These are phyloP conservation scores for Kwoniella shandongensis DNA, from an alignment of 768 basidiomycete genomes.

Conservation along the genomic window DNA sequence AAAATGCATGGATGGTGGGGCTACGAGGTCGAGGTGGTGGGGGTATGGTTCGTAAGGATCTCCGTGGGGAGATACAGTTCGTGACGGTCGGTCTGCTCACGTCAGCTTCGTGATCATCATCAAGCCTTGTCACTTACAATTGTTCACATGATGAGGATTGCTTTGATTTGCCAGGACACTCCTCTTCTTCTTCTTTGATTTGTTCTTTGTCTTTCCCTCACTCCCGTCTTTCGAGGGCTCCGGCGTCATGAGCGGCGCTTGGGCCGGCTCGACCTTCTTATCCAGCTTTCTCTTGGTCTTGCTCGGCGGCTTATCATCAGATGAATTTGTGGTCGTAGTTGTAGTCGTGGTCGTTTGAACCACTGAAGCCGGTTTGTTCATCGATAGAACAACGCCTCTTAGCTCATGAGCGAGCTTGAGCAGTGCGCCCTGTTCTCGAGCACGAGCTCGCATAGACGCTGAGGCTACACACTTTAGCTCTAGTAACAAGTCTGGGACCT, in stretches of 20 bases:
- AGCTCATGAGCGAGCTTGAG: conserved; percentile 30
- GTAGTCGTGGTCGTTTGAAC: conserved; percentile 9
- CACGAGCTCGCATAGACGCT: conserved; percentile 5
- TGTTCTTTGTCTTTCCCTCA: conserved; percentile 37
- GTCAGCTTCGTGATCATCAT: conserved; percentile 13
- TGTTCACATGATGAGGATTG: conserved; percentile 91
- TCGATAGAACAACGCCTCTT: conserved; percentile 25
- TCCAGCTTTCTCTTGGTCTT: conserved; percentile 16
- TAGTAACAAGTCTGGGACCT: conserved; percentile 9
- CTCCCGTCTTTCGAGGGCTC: conserved; percentile 12
- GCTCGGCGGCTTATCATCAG: conserved; percentile 13
- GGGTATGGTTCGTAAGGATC: conserved; percentile 34
- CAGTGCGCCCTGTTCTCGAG: conserved; percentile 26
- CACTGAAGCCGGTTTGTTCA: conserved; percentile 17
- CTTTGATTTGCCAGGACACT: conserved; percentile 86
- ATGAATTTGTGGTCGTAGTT: not conserved
- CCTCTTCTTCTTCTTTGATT: conserved; percentile 88
- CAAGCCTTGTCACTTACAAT: conserved; percentile 57
- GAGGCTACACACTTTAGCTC: conserved; percentile 22
- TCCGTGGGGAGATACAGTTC: conserved; percentile 24
- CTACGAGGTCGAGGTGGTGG: conserved; percentile 35
- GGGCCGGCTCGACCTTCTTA: conserved; percentile 2
- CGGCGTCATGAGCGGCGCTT: conserved; percentile 4
- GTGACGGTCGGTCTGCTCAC: conserved; percentile 40
- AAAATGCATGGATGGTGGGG: conserved; percentile 49